phyloP scores from a whole-genome alignment of 2,329 filamentous ascomycete genomes.

The Cyphellophora attinorum region DNA sequence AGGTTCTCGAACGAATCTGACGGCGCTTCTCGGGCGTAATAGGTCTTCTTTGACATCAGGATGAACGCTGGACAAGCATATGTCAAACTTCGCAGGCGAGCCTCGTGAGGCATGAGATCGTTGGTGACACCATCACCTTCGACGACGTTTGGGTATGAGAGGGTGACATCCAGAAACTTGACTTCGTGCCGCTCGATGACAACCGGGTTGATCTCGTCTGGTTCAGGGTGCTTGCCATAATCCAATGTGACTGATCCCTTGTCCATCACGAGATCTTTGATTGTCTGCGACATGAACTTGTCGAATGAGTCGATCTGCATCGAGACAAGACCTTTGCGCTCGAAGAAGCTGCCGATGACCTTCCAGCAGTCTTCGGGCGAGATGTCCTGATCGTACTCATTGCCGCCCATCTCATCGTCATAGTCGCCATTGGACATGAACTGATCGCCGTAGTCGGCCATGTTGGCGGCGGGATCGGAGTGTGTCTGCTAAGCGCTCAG shows the following conservation, averaged over 20 bases:
- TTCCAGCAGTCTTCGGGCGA: slow-evolving; percentile 98
- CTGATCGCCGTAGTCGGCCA: slow-evolving; percentile 46
- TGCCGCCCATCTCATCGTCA: slow-evolving; percentile 59
- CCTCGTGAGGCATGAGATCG: slow-evolving; percentile 85
- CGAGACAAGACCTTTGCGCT: slow-evolving; percentile 87
- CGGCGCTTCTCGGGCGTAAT: slow-evolving; percentile 68
- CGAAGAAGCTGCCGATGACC: slow-evolving; percentile 95
- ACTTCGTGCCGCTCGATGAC: slow-evolving; percentile 89
- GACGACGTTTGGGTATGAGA: slow-evolving; percentile 81
- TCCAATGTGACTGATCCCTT: slow-evolving; percentile 88
- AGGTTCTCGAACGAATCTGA: too few species aligned
- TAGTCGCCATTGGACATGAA: slow-evolving; percentile 38
- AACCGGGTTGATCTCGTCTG: slow-evolving; percentile 64
- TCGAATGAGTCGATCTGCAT: slow-evolving; percentile 98
- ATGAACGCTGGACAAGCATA: slow-evolving; percentile 89
- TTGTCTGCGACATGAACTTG: slow-evolving; percentile 87
- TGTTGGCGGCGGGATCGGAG: slow-evolving; percentile 18
- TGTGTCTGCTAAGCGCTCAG: neutral
- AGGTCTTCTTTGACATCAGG: slow-evolving; percentile 75
- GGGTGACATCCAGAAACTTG: slow-evolving; percentile 81
- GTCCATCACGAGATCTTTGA: slow-evolving; percentile 89
- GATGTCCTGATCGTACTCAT: slow-evolving; percentile 60
- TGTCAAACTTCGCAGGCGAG: slow-evolving; percentile 87
- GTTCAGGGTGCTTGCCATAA: slow-evolving; percentile 70
- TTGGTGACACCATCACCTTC: slow-evolving; percentile 85